Evolutionary conservation across 805 yeast genomes (phyloP).

Genomic region (Yarrowia yakushimensis): DNA sequence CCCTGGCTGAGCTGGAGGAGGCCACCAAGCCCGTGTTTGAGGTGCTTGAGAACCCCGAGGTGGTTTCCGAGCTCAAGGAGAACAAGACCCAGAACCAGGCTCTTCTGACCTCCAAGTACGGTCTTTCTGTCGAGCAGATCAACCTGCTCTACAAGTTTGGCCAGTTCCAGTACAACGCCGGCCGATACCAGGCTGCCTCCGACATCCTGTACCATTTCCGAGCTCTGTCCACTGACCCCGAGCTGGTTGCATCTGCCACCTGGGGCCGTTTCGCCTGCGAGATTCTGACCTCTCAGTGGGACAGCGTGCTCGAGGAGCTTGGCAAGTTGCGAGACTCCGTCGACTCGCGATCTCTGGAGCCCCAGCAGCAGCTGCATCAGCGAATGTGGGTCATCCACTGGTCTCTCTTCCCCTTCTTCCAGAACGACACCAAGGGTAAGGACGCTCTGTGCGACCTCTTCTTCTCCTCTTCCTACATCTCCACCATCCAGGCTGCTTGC

Average conservation of each 20-base stretch:
- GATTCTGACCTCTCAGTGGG: constrained; percentile 52
- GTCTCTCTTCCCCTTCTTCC: constrained; percentile 60
- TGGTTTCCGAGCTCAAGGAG: constrained; percentile 50
- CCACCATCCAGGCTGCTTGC: constrained; percentile 65
- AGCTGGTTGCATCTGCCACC: constrained; percentile 52
- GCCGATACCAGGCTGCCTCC: constrained; percentile 57
- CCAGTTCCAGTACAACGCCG: constrained; percentile 59
- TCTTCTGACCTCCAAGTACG: constrained; percentile 45
- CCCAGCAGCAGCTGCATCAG: constrained; percentile 56
- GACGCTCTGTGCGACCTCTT: constrained; percentile 56
- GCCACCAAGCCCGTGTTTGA: constrained; percentile 47
- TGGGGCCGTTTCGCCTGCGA: constrained; percentile 70
- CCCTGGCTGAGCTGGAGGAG: constrained; percentile 40
- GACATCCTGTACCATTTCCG: constrained; percentile 57
- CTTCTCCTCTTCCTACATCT: constrained; percentile 56
- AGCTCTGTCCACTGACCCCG: constrained; percentile 50
- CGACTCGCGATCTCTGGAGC: constrained; percentile 53
- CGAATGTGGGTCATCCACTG: constrained; percentile 70
- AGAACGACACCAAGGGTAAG: constrained; percentile 47
- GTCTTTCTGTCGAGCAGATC: constrained; percentile 45
- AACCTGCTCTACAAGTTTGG: constrained; percentile 55
- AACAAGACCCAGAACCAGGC: constrained; percentile 54
- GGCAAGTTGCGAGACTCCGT: constrained; percentile 54
- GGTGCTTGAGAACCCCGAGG: constrained; percentile 48
- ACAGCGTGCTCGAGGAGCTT: constrained; percentile 52